Percentiles rank a stretch among this genome's conserved stretches.
These are phyloP conservation scores for Recurvomyces mirabilis DNA, from an alignment of 495 filamentous ascomycete species.

Conservation along the genomic window DNA sequence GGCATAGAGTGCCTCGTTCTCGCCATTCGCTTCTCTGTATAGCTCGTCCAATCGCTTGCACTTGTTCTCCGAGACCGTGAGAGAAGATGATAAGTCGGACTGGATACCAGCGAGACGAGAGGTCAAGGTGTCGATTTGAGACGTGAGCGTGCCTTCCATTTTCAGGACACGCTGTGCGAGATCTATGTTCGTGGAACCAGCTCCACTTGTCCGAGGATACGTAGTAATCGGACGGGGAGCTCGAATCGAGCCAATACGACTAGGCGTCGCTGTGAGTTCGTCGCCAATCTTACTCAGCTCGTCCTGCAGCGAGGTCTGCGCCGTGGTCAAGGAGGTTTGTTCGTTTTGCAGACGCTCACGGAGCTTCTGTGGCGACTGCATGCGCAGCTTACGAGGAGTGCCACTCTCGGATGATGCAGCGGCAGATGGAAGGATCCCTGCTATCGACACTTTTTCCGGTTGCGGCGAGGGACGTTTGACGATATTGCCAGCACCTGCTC, in stretches of 20 bases:
- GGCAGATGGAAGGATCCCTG: too few species aligned
- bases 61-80: slow-evolving; percentile 63
- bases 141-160: slow-evolving; percentile 34
- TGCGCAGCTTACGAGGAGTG: slow-evolving; percentile 63
- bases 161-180: slow-evolving; percentile 18
- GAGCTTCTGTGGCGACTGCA: slow-evolving; percentile 86
- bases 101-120: slow-evolving; percentile 50
- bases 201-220: slow-evolving; percentile 16
- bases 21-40: slow-evolving; percentile 76
- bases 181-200: slow-evolving; percentile 33
- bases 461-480: slow-evolving; percentile 20
- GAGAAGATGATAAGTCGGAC: slow-evolving; percentile 54
- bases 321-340: slow-evolving; percentile 57
- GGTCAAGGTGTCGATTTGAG: slow-evolving; percentile 48
- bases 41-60: slow-evolving; percentile 77
- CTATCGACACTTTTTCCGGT: slow-evolving; percentile 12
- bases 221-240: slow-evolving; percentile 7
- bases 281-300: slow-evolving; percentile 75
- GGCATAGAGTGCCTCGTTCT: slow-evolving; percentile 90
- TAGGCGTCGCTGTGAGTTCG: slow-evolving; percentile 58
- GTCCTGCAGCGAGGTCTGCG: slow-evolving; percentile 54
- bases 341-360: slow-evolving; percentile 79
- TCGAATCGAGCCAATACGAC: slow-evolving; percentile 13
- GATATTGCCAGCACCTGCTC: slow-evolving; percentile 34
- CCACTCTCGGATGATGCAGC: too few species aligned